Percentiles rank a stretch among this genome's conserved stretches.
Evolutionary conservation across 2,329 filamentous ascomycete species (phyloP).

Genomic region (Calonectria montana): DNA sequence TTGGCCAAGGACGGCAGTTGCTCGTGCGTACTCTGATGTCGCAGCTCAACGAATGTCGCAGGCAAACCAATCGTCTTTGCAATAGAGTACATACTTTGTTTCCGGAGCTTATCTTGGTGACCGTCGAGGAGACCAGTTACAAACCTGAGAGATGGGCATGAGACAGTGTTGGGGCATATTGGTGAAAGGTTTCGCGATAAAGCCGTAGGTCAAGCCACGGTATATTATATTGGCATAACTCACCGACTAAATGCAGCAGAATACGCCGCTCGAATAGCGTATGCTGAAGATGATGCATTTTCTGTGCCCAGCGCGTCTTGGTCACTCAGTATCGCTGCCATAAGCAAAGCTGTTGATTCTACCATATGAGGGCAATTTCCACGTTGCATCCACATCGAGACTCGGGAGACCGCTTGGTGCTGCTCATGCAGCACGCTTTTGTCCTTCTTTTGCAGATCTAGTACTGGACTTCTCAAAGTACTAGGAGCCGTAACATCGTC

Average conservation of each 20-base stretch:
- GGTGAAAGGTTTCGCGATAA: neutral
- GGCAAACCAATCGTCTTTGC: constrained; percentile 77
- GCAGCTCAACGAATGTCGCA: constrained; percentile 85
- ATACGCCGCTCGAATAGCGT: constrained; percentile 76
- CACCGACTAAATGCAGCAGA: constrained; percentile 80
- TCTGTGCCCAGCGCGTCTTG: constrained; percentile 48
- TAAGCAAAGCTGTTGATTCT: constrained; percentile 80
- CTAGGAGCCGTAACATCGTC: constrained; percentile 13
- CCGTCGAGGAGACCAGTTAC: constrained; percentile 84
- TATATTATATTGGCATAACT: constrained; percentile 41
- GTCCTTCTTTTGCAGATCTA: neutral
- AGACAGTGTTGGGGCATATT: neutral
- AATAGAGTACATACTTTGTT: constrained; percentile 78
- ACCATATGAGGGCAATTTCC: constrained; percentile 82
- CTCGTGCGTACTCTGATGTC: constrained; percentile 92
- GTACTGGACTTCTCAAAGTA: neutral
- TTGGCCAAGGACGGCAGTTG: constrained; percentile 82
- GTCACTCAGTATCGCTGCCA: constrained; percentile 76
- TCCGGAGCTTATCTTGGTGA: constrained; percentile 74
- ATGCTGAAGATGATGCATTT: constrained; percentile 58
- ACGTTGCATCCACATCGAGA: constrained; percentile 77
- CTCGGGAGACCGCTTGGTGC: constrained; percentile 65
- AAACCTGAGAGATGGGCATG: constrained; percentile 63
- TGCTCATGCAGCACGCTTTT: constrained; percentile 45
- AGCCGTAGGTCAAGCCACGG: neutral